Base-by-base conservation (phyloP, 129 eudicot genomes). In the Logfia minima region DNA sequence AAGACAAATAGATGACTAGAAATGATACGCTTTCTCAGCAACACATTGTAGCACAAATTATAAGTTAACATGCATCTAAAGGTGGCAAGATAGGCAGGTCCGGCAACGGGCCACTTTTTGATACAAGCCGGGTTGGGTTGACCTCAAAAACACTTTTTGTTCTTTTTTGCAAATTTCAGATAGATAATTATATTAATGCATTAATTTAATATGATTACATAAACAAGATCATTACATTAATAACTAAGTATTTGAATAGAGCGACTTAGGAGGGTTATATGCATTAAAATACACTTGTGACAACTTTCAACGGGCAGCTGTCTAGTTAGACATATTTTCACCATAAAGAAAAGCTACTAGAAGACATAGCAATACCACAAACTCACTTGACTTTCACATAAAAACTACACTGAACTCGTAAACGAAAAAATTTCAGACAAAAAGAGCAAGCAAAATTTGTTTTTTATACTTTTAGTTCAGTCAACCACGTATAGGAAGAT, bases 1-100 rank as follows among this genome's bases (percentile, higher is more conserved):
- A 65, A 72, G 43, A 77, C 41, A 67, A 53, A 34, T 34, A 45
- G 58, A 55, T 21, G 22, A 69, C 60, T 45, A 68, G 4, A 69
- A 74, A 74, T 4, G 41, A 37, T 70, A 71, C 48, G 29, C 48
- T 61, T 81, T 81, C 71, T 76, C 61, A 56, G 62, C 55, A 73
- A 51, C 19, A 63, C 71, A 11, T 32, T 43, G 5, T 70, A 28
- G 41, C 59, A 56, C 26, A 70, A 21, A 45, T 39, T 19, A 48
- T 24, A 70, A 5, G 18, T 31, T 45, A 63, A 41, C 59, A 65
- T 43, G 79, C 62, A 61, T 18, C 6, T 8, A 2, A 56, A 72
- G 32, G 66, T 71, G 53, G 32, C 4, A 71, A 22, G n/a, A 29
- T 28, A 51, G 11, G 37, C 5, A 4, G 59, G 4, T 17, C 41